These are phyloP conservation scores for Podaxis sp. DNA, from an alignment of 768 basidiomycete species.

Conservation along the genomic window DNA sequence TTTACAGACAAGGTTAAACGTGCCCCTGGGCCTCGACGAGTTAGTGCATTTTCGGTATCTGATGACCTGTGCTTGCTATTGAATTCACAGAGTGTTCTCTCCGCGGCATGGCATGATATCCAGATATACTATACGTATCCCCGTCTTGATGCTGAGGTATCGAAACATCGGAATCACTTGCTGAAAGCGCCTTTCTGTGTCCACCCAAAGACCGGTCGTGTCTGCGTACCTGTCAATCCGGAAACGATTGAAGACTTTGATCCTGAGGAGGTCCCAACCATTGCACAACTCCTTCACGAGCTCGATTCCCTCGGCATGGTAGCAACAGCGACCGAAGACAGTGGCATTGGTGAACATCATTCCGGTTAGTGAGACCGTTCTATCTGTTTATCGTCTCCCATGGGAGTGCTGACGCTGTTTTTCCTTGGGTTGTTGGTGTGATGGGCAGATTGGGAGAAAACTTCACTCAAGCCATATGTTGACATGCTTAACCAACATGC, in stretches of 20 bases:
- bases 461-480: slow-evolving; percentile 85
- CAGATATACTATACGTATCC: slow-evolving; percentile 94
- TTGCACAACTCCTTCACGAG: slow-evolving; percentile 77
- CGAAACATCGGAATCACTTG: slow-evolving; percentile 95
- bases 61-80: not conserved
- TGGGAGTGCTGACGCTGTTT: slow-evolving; percentile 1
- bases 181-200: slow-evolving; percentile 97
- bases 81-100: slow-evolving; percentile 19
- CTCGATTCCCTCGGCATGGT: slow-evolving; percentile 34
- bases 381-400: not conserved
- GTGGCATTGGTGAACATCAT: slow-evolving; percentile 33
- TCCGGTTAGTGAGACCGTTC: slow-evolving; percentile 33
- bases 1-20: slow-evolving; percentile 38
- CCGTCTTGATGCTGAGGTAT: slow-evolving; percentile 94
- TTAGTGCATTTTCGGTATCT: not conserved
- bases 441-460: slow-evolving; percentile 71
- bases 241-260: slow-evolving; percentile 72
- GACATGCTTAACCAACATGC: slow-evolving; percentile 84
- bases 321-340: slow-evolving; percentile 19
- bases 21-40: slow-evolving; percentile 17
- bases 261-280: slow-evolving; percentile 82
- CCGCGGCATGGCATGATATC: slow-evolving; percentile 74
- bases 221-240: slow-evolving; percentile 92
- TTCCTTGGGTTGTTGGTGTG: not conserved
- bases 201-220: slow-evolving; percentile 92